phyloP scores from a whole-genome alignment of 495 filamentous ascomycete species.

The Hypoxylon subgilvum region DNA sequence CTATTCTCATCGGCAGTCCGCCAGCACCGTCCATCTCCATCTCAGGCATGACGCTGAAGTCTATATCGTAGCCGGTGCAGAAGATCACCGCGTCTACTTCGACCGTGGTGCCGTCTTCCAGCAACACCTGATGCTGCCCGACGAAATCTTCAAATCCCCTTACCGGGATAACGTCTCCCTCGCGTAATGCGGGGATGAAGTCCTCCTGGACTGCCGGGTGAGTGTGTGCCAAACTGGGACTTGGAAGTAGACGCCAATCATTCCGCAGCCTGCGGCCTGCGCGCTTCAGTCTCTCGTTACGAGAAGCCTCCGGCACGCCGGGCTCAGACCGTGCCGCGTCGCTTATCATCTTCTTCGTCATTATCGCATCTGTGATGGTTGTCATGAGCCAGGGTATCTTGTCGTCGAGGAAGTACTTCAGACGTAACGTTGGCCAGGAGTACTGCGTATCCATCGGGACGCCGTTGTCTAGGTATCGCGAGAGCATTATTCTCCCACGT shows the following conservation, averaged over 20 bases:
- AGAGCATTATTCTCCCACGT: conserved; percentile 23
- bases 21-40: conserved; percentile 24
- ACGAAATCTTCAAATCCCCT: conserved; percentile 28
- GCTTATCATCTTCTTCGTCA: conserved; percentile 25
- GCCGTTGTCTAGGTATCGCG: conserved; percentile 13
- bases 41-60: conserved; percentile 35
- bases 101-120: conserved; percentile 22
- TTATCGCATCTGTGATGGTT: conserved; percentile 9
- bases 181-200: conserved; percentile 27
- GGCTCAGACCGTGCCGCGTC: conserved; percentile 23
- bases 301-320: background rate
- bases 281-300: conserved; percentile 6
- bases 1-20: conserved; percentile 17
- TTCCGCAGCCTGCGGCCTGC: conserved; percentile 9
- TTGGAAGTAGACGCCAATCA: conserved; percentile 21
- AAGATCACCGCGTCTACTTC: conserved; percentile 39
- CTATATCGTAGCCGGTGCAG: conserved; percentile 37
- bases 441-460: conserved; percentile 23
- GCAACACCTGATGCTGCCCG: conserved; percentile 16
- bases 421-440: conserved; percentile 12
- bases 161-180: conserved; percentile 25
- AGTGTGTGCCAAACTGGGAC: conserved; percentile 19
- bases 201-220: conserved; percentile 28
- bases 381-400: conserved; percentile 24
- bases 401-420: conserved; percentile 28